A percentile compares a stretch with the other conserved stretches of the same genome.
phyloP scores from a whole-genome alignment of 2,329 filamentous ascomycete genomes.

The Colletotrichum sansevieriae region DNA sequence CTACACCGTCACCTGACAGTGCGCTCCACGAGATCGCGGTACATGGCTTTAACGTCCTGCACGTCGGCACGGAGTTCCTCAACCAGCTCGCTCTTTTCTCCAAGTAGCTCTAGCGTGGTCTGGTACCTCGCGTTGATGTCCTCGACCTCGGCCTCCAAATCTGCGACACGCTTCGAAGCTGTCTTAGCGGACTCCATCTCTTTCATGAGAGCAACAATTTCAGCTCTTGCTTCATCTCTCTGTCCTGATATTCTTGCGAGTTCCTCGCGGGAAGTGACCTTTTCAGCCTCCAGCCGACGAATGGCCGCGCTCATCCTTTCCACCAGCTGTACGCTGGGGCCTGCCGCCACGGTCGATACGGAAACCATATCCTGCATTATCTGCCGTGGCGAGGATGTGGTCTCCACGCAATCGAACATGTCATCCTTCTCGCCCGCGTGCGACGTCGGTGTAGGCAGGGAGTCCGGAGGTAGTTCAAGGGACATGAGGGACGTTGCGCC shows the following conservation, averaged over 20 bases:
- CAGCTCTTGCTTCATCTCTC: conserved; percentile 89
- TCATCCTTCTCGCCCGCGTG: conserved; percentile 62
- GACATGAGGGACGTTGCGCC: conserved; percentile 60
- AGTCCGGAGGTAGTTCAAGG: conserved; percentile 56
- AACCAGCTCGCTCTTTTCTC: conserved; percentile 95
- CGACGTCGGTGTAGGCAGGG: conserved; percentile 55
- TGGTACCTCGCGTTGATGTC: conserved; percentile 84
- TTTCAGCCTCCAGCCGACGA: conserved; percentile 90
- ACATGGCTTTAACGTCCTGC: conserved; percentile 94
- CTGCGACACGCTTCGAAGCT: conserved; percentile 70
- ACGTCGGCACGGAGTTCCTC: conserved; percentile 93
- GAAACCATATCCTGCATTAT: conserved; percentile 88
- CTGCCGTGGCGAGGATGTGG: conserved; percentile 72
- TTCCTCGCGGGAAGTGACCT: conserved; percentile 90
- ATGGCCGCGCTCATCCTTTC: conserved; percentile 97
- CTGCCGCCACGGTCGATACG: conserved; percentile 89
- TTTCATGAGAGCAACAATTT: conserved; percentile 91
- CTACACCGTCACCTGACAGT: conserved; percentile 72
- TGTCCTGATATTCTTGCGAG: conserved; percentile 83
- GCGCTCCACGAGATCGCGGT: conserved; percentile 89
- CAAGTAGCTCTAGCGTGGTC: conserved; percentile 92
- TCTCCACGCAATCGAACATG: conserved; percentile 66
- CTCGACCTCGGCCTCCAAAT: conserved; percentile 76
- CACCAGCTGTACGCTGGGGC: conserved; percentile 93
- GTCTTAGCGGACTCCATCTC: conserved; percentile 80